Base-by-base conservation (phyloP, 2,329 filamentous ascomycete species). In the Chrysoporthe cubensis region DNA sequence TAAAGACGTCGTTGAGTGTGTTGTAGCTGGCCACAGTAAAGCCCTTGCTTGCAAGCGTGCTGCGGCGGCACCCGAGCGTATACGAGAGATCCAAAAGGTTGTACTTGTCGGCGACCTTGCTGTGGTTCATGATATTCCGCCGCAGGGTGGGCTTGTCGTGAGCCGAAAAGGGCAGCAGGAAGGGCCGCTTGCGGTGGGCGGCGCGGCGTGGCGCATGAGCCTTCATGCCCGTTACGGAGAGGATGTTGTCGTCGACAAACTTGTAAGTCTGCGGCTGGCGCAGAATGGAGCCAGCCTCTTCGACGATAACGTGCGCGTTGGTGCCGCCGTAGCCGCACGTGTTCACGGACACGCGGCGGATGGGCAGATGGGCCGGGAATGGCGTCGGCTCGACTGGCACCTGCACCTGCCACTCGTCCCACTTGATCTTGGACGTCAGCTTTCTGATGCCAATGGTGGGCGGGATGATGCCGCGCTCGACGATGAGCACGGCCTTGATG, bases 291-390 rank as follows among this genome's bases (percentile, higher is more conserved):
- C 14, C 32, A 26, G 43, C 21, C 26, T 16, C 54, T 43, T 59
- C 57, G 9, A 59, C 9, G 34, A 59, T 59, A 14, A 21, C 14
- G 18, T 59, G 57, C 4, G 54, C 21, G 8, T 59, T 80, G 1
- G 77, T 68, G 3, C 78, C 79, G 1, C 77, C 79, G 4, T 80
- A 72, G 0, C 79, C 78, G 62, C 79, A 80, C 1, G 71, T 74
- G 57, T 77, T 79, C 3, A 80, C 66, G 4, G 72, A 75, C 1
- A 73, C 74, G 42, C 74, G 61, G 26, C 75, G 71, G 2, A 69
- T 44, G 7, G 70, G 37, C 6, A 40, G 37, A 6, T 40, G 6
- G 4, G 6, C 9, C 6, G 37, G 37, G 9, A 65, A 18, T 67
- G 69, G 4, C 62, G 3, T 5, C 78, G 78, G 76, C 77, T 80